Conservation (phyloP, 2,329 filamentous ascomycete genomes). For the Cryphonectria radicalis region DNA sequence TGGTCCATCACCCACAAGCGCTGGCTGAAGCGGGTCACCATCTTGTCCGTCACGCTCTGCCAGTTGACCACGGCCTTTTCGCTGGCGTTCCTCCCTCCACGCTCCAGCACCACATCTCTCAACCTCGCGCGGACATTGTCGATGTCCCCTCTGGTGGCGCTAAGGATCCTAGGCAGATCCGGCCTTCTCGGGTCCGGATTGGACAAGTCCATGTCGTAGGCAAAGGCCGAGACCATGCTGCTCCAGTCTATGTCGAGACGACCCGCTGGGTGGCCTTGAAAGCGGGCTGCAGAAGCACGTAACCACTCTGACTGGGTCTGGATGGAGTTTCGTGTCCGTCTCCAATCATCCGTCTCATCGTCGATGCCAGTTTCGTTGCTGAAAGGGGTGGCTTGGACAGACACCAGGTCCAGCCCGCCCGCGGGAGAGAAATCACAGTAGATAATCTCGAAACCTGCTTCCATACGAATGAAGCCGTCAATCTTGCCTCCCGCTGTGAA, state of each 20-base stretch:
- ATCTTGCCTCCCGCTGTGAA: slow-evolving; percentile 42
- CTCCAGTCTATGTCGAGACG: slow-evolving; percentile 52
- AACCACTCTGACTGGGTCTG: slow-evolving; percentile 40
- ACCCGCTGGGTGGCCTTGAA: slow-evolving; percentile 48
- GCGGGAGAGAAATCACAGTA: slow-evolving; percentile 61
- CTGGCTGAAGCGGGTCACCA: slow-evolving; percentile 64
- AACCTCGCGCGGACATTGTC: slow-evolving; percentile 38
- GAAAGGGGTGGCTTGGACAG: slow-evolving; percentile 34
- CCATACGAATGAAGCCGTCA: slow-evolving; percentile 69
- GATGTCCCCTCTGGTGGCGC: slow-evolving; percentile 30
- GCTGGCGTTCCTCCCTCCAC: slow-evolving; percentile 36
- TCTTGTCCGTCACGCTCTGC: slow-evolving; percentile 69
- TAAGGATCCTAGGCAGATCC: slow-evolving; percentile 35
- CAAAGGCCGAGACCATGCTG: slow-evolving; percentile 54
- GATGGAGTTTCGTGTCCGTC: neutral
- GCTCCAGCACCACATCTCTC: slow-evolving; percentile 31
- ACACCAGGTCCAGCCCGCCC: slow-evolving; percentile 44
- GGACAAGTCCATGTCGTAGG: slow-evolving; percentile 54
- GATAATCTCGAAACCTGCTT: slow-evolving; percentile 73
- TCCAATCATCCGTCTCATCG: slow-evolving; percentile 14
- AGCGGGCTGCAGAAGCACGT: slow-evolving; percentile 48
- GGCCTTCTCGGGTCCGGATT: slow-evolving; percentile 40
- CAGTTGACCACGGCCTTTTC: slow-evolving; percentile 56
- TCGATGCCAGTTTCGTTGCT: slow-evolving; percentile 31
- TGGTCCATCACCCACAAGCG: slow-evolving; percentile 51